Percentiles rank a stretch among this genome's conserved stretches.
These are phyloP conservation scores for Knoxdaviesia capensis DNA, from an alignment of 2,329 filamentous ascomycete species.

Conservation along the genomic window DNA sequence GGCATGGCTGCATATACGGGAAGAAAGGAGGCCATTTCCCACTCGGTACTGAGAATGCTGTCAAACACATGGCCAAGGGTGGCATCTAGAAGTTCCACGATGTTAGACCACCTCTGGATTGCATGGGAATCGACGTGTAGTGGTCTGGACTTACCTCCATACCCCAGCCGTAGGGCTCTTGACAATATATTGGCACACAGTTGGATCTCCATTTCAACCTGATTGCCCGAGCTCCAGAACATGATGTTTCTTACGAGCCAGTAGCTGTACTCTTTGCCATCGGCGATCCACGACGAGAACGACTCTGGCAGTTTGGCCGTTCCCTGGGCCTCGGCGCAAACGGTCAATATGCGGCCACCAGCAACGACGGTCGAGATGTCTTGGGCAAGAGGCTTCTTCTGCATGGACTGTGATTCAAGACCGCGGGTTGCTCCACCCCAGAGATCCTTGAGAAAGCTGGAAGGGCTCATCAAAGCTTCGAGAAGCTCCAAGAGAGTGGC, in stretches of 20 bases:
- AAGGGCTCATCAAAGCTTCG: constrained; percentile 6
- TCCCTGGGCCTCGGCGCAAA: constrained; percentile 30
- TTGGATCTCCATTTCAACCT: constrained; percentile 10
- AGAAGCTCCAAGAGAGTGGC: constrained; percentile 23
- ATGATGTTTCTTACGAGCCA: constrained; percentile 54
- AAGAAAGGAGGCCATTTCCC: no score
- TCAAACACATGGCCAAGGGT: constrained; percentile 11
- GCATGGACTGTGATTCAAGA: no score
- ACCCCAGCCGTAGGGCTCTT: constrained; percentile 50
- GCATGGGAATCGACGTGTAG: no score
- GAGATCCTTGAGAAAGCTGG: not conserved
- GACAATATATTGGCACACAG: constrained; percentile 27
- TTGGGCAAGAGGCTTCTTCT: constrained; percentile 14
- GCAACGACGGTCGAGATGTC: constrained; percentile 26
- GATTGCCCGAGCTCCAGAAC: constrained; percentile 12
- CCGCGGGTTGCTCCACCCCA: not conserved
- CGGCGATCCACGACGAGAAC: constrained; percentile 34
- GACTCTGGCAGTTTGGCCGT: constrained; percentile 6
- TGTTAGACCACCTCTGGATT: not conserved
- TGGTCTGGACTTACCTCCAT: constrained; percentile 33
- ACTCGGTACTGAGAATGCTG: constrained; percentile 11
- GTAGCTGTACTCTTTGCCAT: constrained; percentile 40
- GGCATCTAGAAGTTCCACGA: constrained; percentile 1
- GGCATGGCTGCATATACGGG: no score
- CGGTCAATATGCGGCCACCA: constrained; percentile 26